These are phyloP conservation scores for Clarireedia sp. DNA, from an alignment of 2,329 filamentous ascomycete species.

Conservation along the genomic window DNA sequence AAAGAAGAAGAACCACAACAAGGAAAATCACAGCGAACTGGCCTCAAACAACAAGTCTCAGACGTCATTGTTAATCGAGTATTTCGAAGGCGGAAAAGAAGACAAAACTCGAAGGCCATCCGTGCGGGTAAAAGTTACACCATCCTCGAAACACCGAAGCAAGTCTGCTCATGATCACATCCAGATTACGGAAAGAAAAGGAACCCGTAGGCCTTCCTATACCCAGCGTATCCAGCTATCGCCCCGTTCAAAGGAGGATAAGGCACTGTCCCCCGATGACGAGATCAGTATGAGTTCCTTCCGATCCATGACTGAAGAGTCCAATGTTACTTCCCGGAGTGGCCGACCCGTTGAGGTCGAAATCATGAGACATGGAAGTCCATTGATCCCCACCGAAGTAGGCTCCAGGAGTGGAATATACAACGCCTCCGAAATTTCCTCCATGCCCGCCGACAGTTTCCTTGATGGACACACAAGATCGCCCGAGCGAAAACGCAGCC, in stretches of 20 bases:
- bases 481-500: conserved; percentile 27
- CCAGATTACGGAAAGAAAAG: conserved; percentile 76
- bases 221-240: conserved; percentile 59
- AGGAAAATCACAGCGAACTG: conserved; percentile 40
- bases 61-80: conserved; percentile 67
- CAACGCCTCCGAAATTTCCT: conserved; percentile 78
- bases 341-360: conserved; percentile 79
- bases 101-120: conserved; percentile 52
- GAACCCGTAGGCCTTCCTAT: conserved; percentile 62
- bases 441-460: conserved; percentile 66
- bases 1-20: conserved; percentile 46
- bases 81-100: conserved; percentile 61
- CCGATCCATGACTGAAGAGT: conserved; percentile 71
- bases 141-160: conserved; percentile 43
- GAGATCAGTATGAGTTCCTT: conserved; percentile 63
- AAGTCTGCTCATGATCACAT: conserved; percentile 61
- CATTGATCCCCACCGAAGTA: conserved; percentile 50
- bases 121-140: conserved; percentile 64
- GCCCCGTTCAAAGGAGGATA: conserved; percentile 35
- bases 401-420: conserved; percentile 55
- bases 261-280: conserved; percentile 46
- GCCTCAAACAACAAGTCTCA: conserved; percentile 51
- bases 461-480: conserved; percentile 41
- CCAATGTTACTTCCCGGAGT: conserved; percentile 59
- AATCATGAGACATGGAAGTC: conserved; percentile 64